phyloP scores from a whole-genome alignment of 169 alveolate species.

The Eimeria brunetti region DNA sequence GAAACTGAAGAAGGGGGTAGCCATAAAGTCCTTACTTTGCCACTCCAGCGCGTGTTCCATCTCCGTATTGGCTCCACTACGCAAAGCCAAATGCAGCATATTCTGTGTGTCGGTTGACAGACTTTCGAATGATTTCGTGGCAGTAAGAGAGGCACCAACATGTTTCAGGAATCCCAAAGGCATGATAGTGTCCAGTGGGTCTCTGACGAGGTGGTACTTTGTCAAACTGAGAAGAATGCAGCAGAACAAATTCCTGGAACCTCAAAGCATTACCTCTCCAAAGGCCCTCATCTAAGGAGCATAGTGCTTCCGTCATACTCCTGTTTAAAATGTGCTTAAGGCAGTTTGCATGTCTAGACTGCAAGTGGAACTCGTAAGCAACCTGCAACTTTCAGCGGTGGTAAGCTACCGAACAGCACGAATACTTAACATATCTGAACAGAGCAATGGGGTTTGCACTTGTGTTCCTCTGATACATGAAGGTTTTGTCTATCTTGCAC shows the following conservation, averaged over 20 bases:
- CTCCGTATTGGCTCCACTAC: neutral
- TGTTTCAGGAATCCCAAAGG: neutral
- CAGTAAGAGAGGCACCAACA: neutral
- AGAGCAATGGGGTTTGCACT: neutral
- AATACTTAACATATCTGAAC: neutral
- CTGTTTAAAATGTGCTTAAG: neutral
- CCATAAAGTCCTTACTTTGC: conserved; percentile 6
- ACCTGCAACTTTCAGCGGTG: neutral
- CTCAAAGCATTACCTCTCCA: no score
- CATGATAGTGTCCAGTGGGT: conserved; percentile 53
- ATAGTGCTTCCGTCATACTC: neutral
- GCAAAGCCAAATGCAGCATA: conserved; percentile 29
- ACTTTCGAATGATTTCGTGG: neutral
- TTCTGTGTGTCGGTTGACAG: conserved; percentile 15
- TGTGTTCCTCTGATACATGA: no score
- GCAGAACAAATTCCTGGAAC: conserved; percentile 13
- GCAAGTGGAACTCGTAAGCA: neutral
- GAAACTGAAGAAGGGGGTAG: neutral
- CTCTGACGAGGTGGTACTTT: conserved; percentile 68
- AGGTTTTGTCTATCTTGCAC: neutral
- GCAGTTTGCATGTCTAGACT: neutral
- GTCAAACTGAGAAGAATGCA: conserved; percentile 46
- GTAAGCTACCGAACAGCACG: neutral
- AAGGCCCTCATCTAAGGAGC: neutral
- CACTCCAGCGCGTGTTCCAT: conserved; percentile 42